Percentiles rank a stretch among this genome's conserved stretches.
These are phyloP conservation scores for Knoxia roxburghii DNA, from an alignment of 257 asterid genomes.

Conservation along the genomic window DNA sequence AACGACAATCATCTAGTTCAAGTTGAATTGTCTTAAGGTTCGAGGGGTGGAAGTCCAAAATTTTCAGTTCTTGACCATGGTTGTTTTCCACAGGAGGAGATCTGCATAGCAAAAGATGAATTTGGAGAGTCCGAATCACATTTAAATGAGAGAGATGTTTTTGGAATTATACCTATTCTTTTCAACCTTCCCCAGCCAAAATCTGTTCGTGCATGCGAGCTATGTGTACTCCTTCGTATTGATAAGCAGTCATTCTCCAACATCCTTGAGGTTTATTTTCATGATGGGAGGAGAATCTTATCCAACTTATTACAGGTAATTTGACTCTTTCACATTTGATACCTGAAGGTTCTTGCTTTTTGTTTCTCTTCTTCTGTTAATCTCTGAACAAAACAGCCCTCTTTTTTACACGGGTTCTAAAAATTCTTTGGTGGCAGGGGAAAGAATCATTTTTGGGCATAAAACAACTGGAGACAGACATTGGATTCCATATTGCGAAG, in stretches of 20 bases:
- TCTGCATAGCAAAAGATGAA: constrained; percentile 60
- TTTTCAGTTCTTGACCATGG: constrained; percentile 1
- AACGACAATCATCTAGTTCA: no score
- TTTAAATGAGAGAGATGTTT: constrained; percentile 54
- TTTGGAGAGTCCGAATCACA: constrained; percentile 52
- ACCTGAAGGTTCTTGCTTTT: not conserved
- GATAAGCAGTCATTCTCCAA: constrained; percentile 82
- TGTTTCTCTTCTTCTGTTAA: not conserved
- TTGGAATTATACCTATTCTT: constrained; percentile 75
- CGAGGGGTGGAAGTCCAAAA: not conserved
- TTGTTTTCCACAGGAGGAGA: constrained; percentile 58
- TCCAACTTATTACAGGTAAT: constrained; percentile 79
- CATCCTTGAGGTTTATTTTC: constrained; percentile 79
- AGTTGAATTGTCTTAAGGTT: no score
- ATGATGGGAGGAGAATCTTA: constrained; percentile 77
- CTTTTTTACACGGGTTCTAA: constrained; percentile 3
- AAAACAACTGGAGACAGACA: constrained; percentile 77
- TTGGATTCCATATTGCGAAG: constrained; percentile 61
- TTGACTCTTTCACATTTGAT: not conserved
- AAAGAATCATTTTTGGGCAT: constrained; percentile 59
- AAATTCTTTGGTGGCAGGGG: constrained; percentile 39
- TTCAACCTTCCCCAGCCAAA: constrained; percentile 96
- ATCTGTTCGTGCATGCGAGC: constrained; percentile 81
- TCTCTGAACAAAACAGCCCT: no score
- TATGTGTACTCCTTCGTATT: constrained; percentile 75